Evolutionary conservation across 371 early-diverging fungal genomes (phyloP), one percentile per base, ranked within the genome.

Genomic region (Zancudomyces culisetae): DNA sequence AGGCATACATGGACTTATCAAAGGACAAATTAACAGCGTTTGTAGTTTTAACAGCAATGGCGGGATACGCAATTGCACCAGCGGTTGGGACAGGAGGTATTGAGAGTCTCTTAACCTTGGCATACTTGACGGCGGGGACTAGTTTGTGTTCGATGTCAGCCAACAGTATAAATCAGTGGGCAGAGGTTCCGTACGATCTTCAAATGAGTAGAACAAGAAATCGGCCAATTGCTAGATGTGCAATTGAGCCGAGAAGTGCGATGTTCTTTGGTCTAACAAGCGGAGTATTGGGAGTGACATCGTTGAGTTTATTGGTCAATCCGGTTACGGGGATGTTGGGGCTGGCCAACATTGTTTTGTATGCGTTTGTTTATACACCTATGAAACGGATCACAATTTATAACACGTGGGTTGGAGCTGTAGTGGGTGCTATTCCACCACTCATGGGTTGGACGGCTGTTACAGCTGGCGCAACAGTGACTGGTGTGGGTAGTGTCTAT

Each of bases 381-480:
- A 70, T 91, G 80, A 97, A 97, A 65, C 80, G 98, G 24, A 62
- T 77, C n/a, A 80, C 85, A 0, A 89, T 94, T 55, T 78, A 71
- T 19, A 97, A 96, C 60, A 96, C 96, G 1, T 93, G 93, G 93
- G 85, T 79, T 21, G 98, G 98, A 12, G 75, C 94, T 12, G 65
- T 96, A 0, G 98, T 97, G 0, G 96, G 98, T 6, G 98, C 85
- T 0, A 83, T 97, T 39, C 98, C 98, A 30, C 98, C 98, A 1
- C 80, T 97, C 78, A 93, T 96, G 86, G 98, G 98, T 0, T 97
- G 87, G 82, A 76, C 82, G 2, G 94, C 96, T 12, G 80, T 79
- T 42, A 85, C 90, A 0, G n/a, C n/a, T n/a, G n/a, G n/a, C n/a
- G n/a, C n/a, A n/a, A n/a, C n/a, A n/a, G n/a, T n/a, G n/a, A n/a